Conservation (phyloP, 1,284 basidiomycete genomes). For the Boletus austroedulis region DNA sequence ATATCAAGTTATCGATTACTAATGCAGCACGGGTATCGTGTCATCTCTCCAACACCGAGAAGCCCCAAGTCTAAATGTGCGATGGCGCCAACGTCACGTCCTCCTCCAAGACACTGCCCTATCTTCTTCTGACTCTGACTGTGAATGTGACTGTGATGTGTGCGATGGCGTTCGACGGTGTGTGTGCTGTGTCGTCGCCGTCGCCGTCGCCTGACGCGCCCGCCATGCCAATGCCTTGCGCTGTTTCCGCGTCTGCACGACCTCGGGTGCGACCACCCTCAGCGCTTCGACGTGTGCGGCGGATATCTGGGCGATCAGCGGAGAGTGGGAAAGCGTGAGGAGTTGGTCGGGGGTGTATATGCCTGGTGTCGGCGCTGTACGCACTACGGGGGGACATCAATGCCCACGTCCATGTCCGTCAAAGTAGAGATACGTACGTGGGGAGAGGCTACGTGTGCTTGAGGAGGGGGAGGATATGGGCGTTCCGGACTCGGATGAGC, state of each 20-base stretch:
- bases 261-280: slow-evolving; percentile 24
- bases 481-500: slow-evolving; percentile 5
- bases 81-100: not conserved
- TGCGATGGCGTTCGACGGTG: slow-evolving; percentile 8
- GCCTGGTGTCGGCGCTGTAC: not conserved
- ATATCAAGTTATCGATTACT: too few relatives aligned
- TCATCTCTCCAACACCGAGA: too few relatives aligned
- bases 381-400: not conserved
- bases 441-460: slow-evolving; percentile 1
- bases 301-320: slow-evolving; percentile 18
- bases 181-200: not conserved
- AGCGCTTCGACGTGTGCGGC: slow-evolving; percentile 5
- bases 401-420: too few relatives aligned
- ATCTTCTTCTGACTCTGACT: slow-evolving; percentile 19
- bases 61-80: too few relatives aligned
- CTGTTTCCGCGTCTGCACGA: slow-evolving; percentile 25
- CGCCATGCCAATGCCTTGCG: slow-evolving; percentile 30
- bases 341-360: slow-evolving; percentile 31
- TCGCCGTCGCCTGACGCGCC: not conserved
- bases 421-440: slow-evolving; percentile 13
- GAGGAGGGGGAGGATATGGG: slow-evolving; percentile 11
- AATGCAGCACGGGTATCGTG: too few relatives aligned
- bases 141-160: slow-evolving; percentile 1
- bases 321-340: slow-evolving; percentile 23
- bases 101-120: slow-evolving; percentile 19